Conservation (phyloP, 768 basidiomycete genomes). For the Macrolepiota albuminosa region DNA sequence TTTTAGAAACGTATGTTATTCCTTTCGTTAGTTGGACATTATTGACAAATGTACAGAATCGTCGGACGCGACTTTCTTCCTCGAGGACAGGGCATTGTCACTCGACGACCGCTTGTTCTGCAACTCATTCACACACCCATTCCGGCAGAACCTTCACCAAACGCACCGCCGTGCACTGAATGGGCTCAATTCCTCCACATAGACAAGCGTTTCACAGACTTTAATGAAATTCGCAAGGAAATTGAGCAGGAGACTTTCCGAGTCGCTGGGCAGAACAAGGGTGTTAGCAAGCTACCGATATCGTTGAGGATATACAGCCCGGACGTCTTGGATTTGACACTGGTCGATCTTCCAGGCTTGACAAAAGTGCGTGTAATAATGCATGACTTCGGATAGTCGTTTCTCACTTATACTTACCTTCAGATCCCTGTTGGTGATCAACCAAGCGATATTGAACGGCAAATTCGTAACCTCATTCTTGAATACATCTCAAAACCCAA, state of each 20-base stretch:
- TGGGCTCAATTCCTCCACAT: conserved; percentile 98
- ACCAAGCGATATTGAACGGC: conserved; percentile 95
- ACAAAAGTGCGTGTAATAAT: conserved; percentile 69
- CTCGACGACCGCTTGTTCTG: conserved; percentile 89
- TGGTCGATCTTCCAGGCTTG: conserved; percentile 94
- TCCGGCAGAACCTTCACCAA: conserved; percentile 41
- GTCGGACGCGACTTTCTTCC: conserved; percentile 92
- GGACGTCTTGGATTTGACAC: conserved; percentile 89
- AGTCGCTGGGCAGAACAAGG: conserved; percentile 98
- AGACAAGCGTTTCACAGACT: conserved; percentile 96
- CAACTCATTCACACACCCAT: conserved; percentile 92
- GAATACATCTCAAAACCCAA: conserved; percentile 98
- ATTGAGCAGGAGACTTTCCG: conserved; percentile 98
- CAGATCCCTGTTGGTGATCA: conserved; percentile 96
- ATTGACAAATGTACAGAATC: conserved; percentile 47
- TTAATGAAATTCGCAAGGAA: conserved; percentile 88
- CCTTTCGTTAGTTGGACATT: conserved; percentile 8
- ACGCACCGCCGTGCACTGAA: conserved; percentile 57
- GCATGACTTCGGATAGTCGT: not conserved
- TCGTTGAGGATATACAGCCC: conserved; percentile 95
- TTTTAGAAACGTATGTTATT: conserved; percentile 84
- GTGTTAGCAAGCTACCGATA: conserved; percentile 93
- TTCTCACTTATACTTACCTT: not conserved
- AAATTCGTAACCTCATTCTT: conserved; percentile 90
- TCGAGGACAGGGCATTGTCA: conserved; percentile 91